phyloP scores from a whole-genome alignment of 164 flowering plant genomes.

The Paratinospora sagittata region DNA sequence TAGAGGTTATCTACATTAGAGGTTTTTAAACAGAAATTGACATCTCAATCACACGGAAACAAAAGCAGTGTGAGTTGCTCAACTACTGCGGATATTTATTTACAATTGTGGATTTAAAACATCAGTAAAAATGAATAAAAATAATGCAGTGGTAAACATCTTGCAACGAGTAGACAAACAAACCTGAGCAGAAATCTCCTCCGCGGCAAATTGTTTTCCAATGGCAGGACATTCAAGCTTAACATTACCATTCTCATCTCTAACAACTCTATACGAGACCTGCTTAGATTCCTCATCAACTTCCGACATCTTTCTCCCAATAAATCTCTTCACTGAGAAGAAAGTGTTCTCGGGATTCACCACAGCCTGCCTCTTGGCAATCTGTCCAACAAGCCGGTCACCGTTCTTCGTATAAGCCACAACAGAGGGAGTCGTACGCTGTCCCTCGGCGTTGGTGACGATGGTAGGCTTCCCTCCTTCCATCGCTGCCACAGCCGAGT shows the following conservation, averaged over 20 bases:
- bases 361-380: constrained; percentile 92
- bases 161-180: constrained; percentile 12
- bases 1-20: too few species aligned
- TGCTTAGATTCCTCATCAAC: constrained; percentile 64
- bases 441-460: constrained; percentile 61
- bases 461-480: constrained; percentile 84
- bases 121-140: background rate
- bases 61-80: too few species aligned
- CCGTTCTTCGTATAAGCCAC: constrained; percentile 92
- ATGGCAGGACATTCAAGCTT: constrained; percentile 71
- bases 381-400: constrained; percentile 84
- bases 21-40: too few species aligned
- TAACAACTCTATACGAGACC: constrained; percentile 51
- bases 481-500: constrained; percentile 71
- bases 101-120: background rate
- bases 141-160: constrained; percentile 25
- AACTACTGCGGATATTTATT: too few species aligned
- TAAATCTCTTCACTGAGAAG: constrained; percentile 74
- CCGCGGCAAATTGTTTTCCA: constrained; percentile 69
- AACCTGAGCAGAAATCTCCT: constrained; percentile 76
- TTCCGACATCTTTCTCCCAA: constrained; percentile 69
- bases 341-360: constrained; percentile 91
- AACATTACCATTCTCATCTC: constrained; percentile 68
- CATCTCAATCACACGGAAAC: too few species aligned
- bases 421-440: constrained; percentile 90